phyloP scores from a whole-genome alignment of 2,329 filamentous ascomycete genomes.

The Xylariales sp. region DNA sequence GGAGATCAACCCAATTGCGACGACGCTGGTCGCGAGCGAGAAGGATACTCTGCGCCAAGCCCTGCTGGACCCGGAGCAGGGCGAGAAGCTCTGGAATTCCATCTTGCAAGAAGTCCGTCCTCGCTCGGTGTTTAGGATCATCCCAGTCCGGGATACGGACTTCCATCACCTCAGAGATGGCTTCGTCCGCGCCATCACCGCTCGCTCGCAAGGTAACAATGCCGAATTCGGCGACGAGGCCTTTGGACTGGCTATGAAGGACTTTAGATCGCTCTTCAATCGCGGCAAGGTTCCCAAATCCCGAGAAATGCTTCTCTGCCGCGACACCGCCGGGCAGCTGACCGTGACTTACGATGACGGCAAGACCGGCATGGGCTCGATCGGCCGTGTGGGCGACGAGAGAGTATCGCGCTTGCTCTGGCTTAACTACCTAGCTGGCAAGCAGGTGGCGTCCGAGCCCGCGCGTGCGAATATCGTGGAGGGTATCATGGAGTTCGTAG shows the following conservation, averaged over 20 bases:
- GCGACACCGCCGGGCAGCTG: slow-evolving; percentile 74
- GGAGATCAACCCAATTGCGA: slow-evolving; percentile 80
- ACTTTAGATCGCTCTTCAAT: slow-evolving; percentile 86
- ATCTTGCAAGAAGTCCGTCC: slow-evolving; percentile 75
- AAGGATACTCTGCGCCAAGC: slow-evolving; percentile 76
- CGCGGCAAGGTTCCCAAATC: slow-evolving; percentile 84
- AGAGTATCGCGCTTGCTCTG: slow-evolving; percentile 84
- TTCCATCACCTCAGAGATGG: slow-evolving; percentile 93
- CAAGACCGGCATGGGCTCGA: slow-evolving; percentile 59
- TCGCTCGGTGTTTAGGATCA: slow-evolving; percentile 83
- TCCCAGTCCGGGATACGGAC: slow-evolving; percentile 93
- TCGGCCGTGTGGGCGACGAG: slow-evolving; percentile 83
- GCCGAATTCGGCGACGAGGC: slow-evolving; percentile 73
- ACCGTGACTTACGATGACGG: slow-evolving; percentile 74
- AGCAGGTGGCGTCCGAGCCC: slow-evolving; percentile 85
- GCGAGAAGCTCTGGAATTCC: slow-evolving; percentile 79
- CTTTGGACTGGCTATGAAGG: slow-evolving; percentile 79
- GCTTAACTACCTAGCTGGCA: slow-evolving; percentile 90
- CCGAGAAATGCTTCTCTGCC: slow-evolving; percentile 78
- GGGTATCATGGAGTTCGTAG: slow-evolving; percentile 88
- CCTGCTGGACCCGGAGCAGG: slow-evolving; percentile 75
- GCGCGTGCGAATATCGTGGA: slow-evolving; percentile 86
- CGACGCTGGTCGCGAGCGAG: slow-evolving; percentile 84
- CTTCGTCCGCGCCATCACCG: slow-evolving; percentile 86
- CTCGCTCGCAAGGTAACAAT: slow-evolving; percentile 70